Conservation (phyloP, 108 stramenopile genomes). For the Seminavis robusta region DNA sequence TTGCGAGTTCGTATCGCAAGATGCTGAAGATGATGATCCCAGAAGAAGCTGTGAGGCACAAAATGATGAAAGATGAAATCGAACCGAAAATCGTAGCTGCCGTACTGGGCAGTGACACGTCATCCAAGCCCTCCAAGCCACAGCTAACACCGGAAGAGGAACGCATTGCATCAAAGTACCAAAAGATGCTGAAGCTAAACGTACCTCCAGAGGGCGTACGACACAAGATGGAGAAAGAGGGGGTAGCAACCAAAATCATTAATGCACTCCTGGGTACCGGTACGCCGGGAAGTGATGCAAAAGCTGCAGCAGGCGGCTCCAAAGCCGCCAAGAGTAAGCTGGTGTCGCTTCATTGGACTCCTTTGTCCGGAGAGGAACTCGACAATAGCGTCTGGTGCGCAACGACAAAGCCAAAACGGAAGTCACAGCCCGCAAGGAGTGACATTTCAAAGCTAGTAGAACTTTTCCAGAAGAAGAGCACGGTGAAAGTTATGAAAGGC, state of each 20-base stretch:
- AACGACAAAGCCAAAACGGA: conserved; percentile 33
- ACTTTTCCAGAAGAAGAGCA: conserved; percentile 72
- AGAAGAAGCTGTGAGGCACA: conserved; percentile 64
- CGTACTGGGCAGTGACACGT: conserved; percentile 12
- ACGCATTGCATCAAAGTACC: conserved; percentile 51
- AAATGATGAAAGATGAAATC: conserved; percentile 70
- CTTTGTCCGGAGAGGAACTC: conserved; percentile 54
- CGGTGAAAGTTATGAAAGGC: conserved; percentile 13
- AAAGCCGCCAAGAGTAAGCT: conserved; percentile 35
- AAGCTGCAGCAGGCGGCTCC: background rate
- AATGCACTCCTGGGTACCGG: conserved; percentile 63
- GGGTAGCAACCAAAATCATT: conserved; percentile 64
- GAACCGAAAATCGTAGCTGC: conserved; percentile 38
- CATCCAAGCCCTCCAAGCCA: conserved; percentile 5
- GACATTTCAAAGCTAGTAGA: conserved; percentile 77
- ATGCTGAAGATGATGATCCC: conserved; percentile 84
- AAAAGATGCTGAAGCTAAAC: conserved; percentile 60
- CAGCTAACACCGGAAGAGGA: conserved; percentile 52
- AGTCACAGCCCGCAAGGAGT: conserved; percentile 15
- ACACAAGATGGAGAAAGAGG: conserved; percentile 72
- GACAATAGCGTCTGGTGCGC: conserved; percentile 60
- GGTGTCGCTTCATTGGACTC: conserved; percentile 77
- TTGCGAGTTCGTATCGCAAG: conserved; percentile 52
- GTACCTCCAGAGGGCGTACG: conserved; percentile 70
- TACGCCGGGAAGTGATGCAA: background rate